Percentiles rank a stretch among this genome's conserved stretches.
Conservation (phyloP, 208 protist species). For the Endotrypanum monterogeii region DNA sequence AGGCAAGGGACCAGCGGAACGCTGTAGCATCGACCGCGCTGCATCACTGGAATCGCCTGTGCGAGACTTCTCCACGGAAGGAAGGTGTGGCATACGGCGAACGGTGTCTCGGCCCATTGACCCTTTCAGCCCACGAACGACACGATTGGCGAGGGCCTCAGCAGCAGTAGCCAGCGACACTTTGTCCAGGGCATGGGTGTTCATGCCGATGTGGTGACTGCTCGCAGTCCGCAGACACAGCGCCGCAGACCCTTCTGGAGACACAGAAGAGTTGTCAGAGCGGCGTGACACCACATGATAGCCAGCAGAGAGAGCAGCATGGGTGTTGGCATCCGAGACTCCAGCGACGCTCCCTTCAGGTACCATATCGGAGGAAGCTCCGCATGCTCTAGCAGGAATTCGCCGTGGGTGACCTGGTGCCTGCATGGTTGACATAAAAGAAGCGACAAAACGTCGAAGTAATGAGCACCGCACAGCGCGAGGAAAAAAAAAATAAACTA, state of each 20-base stretch:
- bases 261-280: background rate
- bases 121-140: conserved; percentile 29
- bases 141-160: background rate
- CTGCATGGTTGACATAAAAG: background rate
- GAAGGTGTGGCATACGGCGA: conserved; percentile 17
- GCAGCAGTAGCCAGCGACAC: background rate
- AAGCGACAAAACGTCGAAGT: background rate
- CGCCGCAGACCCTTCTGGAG: background rate
- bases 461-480: background rate
- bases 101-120: conserved; percentile 47
- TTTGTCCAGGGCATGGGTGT: background rate
- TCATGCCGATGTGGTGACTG: background rate
- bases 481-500: background rate
- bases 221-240: background rate
- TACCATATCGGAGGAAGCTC: background rate
- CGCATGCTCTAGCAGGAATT: conserved; percentile 9
- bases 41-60: background rate
- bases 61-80: background rate
- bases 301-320: background rate
- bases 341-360: background rate
- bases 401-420: conserved; percentile 10
- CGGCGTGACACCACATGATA: background rate
- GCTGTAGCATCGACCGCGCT: background rate
- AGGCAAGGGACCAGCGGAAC: background rate
- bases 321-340: background rate